A percentile compares a stretch with the other conserved stretches of the same genome.
Conservation (phyloP, 495 filamentous ascomycete genomes). For the Lentithecium fluviatile region DNA sequence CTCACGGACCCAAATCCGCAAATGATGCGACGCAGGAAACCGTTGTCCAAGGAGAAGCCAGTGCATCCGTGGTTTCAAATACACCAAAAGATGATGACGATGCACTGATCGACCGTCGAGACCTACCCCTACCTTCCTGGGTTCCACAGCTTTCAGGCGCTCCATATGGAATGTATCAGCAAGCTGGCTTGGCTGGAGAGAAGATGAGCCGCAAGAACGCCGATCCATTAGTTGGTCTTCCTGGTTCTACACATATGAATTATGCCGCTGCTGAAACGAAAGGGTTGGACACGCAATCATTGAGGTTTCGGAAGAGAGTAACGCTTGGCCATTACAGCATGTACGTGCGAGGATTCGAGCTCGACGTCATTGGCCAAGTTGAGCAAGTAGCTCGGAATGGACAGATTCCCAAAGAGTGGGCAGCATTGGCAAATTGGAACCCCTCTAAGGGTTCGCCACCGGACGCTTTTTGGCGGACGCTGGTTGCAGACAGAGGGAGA, state of each 20-base stretch:
- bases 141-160: slow-evolving; percentile 18
- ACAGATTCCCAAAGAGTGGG: slow-evolving; percentile 34
- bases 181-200: not conserved
- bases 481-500: slow-evolving; percentile 47
- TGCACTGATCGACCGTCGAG: not conserved
- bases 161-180: slow-evolving; percentile 10
- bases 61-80: no score
- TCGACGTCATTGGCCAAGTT: slow-evolving; percentile 39
- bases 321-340: slow-evolving; percentile 41
- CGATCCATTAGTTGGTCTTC: slow-evolving; percentile 45
- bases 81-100: not conserved
- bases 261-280: slow-evolving; percentile 41
- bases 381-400: slow-evolving; percentile 27
- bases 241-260: slow-evolving; percentile 27
- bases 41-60: no score
- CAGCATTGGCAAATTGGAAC: slow-evolving; percentile 29
- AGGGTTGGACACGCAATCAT: slow-evolving; percentile 33
- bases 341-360: slow-evolving; percentile 42
- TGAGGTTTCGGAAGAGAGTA: slow-evolving; percentile 39
- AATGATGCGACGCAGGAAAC: no score
- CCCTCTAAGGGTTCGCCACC: slow-evolving; percentile 32
- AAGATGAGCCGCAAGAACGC: slow-evolving; percentile 43
- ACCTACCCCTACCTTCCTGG: slow-evolving; percentile 29
- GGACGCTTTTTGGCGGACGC: slow-evolving; percentile 47
- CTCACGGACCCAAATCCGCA: no score